A percentile compares a stretch with the other conserved stretches of the same genome.
These are phyloP conservation scores for Xylaria curta DNA, from an alignment of 495 filamentous ascomycete genomes.

Conservation along the genomic window DNA sequence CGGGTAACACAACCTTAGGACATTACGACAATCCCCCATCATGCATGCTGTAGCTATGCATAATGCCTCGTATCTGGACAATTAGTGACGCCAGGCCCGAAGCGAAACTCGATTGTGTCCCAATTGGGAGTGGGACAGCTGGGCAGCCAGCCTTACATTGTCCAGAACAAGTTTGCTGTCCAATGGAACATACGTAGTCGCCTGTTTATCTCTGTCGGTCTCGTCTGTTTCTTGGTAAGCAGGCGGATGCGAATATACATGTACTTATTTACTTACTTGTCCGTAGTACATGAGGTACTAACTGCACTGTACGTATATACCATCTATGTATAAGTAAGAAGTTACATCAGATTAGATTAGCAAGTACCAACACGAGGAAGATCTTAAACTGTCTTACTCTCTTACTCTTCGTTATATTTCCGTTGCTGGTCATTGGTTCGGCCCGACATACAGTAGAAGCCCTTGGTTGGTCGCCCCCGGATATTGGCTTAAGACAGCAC, in stretches of 20 bases:
- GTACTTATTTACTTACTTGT: too few relatives aligned
- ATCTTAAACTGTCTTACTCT: background rate
- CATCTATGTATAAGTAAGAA: background rate
- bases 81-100: background rate
- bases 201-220: too few relatives aligned
- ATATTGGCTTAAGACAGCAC: background rate
- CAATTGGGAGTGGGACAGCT: background rate
- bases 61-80: conserved; percentile 2
- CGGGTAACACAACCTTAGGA: background rate
- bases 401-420: background rate
- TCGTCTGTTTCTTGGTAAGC: background rate
- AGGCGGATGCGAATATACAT: background rate
- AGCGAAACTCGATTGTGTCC: background rate
- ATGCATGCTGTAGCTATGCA: conserved; percentile 2
- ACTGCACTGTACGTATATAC: background rate
- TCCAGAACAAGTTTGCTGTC: background rate
- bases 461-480: conserved; percentile 15
- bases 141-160: background rate
- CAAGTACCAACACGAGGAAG: background rate
- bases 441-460: conserved; percentile 1
- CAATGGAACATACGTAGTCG: background rate
- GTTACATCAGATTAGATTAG: too few relatives aligned
- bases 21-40: background rate
- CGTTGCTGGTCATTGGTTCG: background rate
- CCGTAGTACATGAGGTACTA: too few relatives aligned